Evolutionary conservation across 768 basidiomycete genomes (phyloP), one percentile per base, ranked within the genome.

Genomic region (Lactarius hengduanensis): DNA sequence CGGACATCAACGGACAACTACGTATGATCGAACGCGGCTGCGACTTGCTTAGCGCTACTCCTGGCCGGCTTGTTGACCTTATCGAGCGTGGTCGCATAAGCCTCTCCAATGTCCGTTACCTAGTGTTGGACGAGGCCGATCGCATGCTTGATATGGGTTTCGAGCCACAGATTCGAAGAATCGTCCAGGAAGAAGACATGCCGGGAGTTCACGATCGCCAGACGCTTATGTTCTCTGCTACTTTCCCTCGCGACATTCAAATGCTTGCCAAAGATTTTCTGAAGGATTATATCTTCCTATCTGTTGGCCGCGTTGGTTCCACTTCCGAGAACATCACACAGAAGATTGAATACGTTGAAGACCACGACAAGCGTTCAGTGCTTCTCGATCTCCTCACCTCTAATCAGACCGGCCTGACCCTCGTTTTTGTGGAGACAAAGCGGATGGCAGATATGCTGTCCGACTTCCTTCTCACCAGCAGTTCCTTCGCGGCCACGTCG

Each of bases 121-220:
- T 99, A 65, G 97, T 99, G 32, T 89, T 99, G 62, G 97, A 99
- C 73, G 97, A 99, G 81, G 97, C 97, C 68, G 97, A 99, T 82
- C 92, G 97, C 74, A 99, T 99, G 97, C 86, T 99, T 74, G 97
- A 99, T 82, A 99, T 99, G 97, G 97, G 97, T 89, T 99, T 99
- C 83, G 97, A 99, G 79, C 97, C 97, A 63, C 97, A 98, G 80
- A 99, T 99, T 74, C 86, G 97, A 70, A 86, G 94, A 38, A 99
- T 99, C 75, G 97, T 99, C 22, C 93, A 99, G 78, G 92, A 92
- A 72, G 94, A 95, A 74, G 97, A 99, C 76, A 99, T 99, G 97
- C 94, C 97, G n/a, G 90, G 88, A 56, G 86, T 90, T 16, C 79
- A 84, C 32, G 88, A 94, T 15, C 91, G 97, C 69, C 97, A 98